Percentiles rank a stretch among this genome's conserved stretches.
phyloP scores from a whole-genome alignment of 2,329 filamentous ascomycete species.

The Colletotrichum nymphaeae region DNA sequence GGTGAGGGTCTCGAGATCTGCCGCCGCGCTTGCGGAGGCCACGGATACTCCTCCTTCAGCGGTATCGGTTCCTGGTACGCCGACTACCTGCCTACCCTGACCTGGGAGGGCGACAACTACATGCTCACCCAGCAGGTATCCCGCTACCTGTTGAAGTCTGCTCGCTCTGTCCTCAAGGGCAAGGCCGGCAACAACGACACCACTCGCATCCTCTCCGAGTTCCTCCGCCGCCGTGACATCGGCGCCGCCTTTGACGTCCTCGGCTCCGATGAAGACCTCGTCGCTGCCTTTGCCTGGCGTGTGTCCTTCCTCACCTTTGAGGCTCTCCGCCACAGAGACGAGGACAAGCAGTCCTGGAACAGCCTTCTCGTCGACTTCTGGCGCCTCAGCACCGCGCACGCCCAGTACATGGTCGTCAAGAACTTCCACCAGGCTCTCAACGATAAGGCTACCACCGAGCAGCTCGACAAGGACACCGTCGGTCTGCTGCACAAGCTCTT shows the following conservation, averaged over 20 bases:
- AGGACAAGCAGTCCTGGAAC: constrained; percentile 83
- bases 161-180: constrained; percentile 74
- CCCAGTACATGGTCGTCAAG: constrained; percentile 82
- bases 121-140: constrained; percentile 86
- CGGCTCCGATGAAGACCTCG: constrained; percentile 76
- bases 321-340: constrained; percentile 78
- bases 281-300: constrained; percentile 81
- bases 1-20: constrained; percentile 81
- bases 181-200: constrained; percentile 73
- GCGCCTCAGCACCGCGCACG: constrained; percentile 79
- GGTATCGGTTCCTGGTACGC: constrained; percentile 82
- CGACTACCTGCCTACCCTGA: constrained; percentile 77
- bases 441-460: constrained; percentile 59
- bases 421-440: constrained; percentile 67
- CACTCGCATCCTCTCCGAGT: constrained; percentile 72
- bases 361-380: constrained; percentile 82
- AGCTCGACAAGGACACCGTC: constrained; percentile 68
- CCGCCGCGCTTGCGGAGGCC: constrained; percentile 80
- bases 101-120: constrained; percentile 85
- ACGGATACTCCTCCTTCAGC: constrained; percentile 80
- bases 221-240: constrained; percentile 73
- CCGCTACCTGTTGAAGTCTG: constrained; percentile 81
- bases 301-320: constrained; percentile 81
- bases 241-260: constrained; percentile 81
- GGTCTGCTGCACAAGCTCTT: constrained; percentile 77